Percentiles rank a stretch among this genome's conserved stretches.
Evolutionary conservation across 805 yeast species (phyloP).

Genomic region (Saccharomycopsis fibuligera): DNA sequence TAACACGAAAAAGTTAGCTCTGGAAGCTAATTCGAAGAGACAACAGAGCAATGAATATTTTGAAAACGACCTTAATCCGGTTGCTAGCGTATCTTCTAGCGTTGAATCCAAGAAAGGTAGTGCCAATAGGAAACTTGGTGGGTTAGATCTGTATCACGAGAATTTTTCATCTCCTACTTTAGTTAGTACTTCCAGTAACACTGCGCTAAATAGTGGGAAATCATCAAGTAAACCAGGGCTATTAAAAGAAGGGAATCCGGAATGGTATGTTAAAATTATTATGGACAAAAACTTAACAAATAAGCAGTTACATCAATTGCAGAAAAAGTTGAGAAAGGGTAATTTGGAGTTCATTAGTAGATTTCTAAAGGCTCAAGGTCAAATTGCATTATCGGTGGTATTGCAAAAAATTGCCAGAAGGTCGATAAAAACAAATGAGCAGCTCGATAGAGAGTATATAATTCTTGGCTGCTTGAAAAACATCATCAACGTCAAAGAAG

Average conservation of each 20-base stretch:
- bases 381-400: constrained; percentile 37
- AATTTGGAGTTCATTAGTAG: constrained; percentile 28
- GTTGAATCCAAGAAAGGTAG: constrained; percentile 5
- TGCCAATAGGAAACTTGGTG: constrained; percentile 1
- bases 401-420: constrained; percentile 33
- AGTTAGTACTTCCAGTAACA: constrained; percentile 10
- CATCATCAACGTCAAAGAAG: constrained; percentile 33
- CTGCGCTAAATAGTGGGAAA: neutral
- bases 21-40: neutral
- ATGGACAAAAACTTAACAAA: constrained; percentile 34
- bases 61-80: constrained; percentile 5
- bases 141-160: constrained; percentile 3
- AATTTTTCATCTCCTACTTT: constrained; percentile 15
- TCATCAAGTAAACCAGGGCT: no score
- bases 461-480: constrained; percentile 46
- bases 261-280: constrained; percentile 37
- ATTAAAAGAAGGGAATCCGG: constrained; percentile 33
- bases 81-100: constrained; percentile 12
- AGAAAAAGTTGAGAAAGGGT: constrained; percentile 21
- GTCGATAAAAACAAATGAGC: constrained; percentile 37
- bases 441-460: constrained; percentile 44
- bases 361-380: constrained; percentile 47
- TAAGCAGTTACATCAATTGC: constrained; percentile 33
- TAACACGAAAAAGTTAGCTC: constrained; percentile 6
- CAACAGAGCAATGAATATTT: neutral